Base-by-base conservation (phyloP, 441 rosid species). In the Mallotus repandus region DNA sequence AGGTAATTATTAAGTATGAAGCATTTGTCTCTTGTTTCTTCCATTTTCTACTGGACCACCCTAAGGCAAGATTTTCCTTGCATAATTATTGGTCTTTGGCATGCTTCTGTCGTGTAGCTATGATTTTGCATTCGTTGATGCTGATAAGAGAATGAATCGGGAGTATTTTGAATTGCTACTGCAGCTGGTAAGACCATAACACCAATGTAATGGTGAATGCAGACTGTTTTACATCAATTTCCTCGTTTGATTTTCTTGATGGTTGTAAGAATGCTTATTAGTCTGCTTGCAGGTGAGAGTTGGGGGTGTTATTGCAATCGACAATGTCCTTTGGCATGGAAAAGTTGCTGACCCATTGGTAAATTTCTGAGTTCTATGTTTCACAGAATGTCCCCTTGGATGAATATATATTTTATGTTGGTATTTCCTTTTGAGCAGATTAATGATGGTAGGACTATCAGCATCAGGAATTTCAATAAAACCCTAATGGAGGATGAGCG, bases 301-400 rank as follows among this genome's bases (percentile, higher is more conserved):
- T 74, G 97, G 93, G 73, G 99, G 99, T 73, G 76, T 92, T 74
- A 89, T 94, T 25, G 90, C 86, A 77, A 74, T 91, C 55, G 99
- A 94, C 79, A 94, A 94, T 84, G 99, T 94, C 65, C 97, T 94
- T 76, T 94, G 97, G 98, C 94, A 92, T 56, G 99, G 96, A 68
- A 88, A 88, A 79, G 99, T 94, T 73, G 88, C 89, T 11, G 97
- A 92, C 62, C 97, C 93, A 12, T 73, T 81, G 93, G 99, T 92
- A 82, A 72, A 54, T 54, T 50, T 18, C 67, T 73, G 53, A 58
- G 32, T 29, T 29, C 22, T 62, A 57, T 71, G 16, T 22, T 70
- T 70, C 7, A 49, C 72, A 70, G 41, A 22, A 45, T 65, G 68
- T 19, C 41, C 35, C 5, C 32, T 54, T 32, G 38, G 49, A 66